Evolutionary conservation across 2,329 filamentous ascomycete genomes (phyloP).

Genomic region (Botrytis byssoidea): DNA sequence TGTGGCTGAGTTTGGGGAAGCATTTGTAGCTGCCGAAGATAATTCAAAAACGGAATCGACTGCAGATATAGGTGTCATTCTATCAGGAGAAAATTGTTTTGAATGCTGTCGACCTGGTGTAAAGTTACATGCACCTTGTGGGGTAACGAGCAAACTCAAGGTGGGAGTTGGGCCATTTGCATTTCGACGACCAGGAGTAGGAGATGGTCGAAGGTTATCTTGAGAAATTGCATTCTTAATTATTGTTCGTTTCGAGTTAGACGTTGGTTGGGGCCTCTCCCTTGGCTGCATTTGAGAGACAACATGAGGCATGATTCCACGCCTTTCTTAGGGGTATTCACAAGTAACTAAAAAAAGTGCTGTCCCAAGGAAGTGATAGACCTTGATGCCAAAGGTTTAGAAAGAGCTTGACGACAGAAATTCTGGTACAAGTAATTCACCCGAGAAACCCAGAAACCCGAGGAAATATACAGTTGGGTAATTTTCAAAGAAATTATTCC

Average conservation of each 20-base stretch:
- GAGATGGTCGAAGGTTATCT: background rate
- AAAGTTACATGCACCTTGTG: slow-evolving; percentile 28
- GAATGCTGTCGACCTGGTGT: slow-evolving; percentile 24
- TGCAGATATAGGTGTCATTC: slow-evolving; percentile 27
- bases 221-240: background rate
- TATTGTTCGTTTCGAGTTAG: background rate
- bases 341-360: background rate
- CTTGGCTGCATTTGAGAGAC: slow-evolving; percentile 15
- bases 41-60: slow-evolving; percentile 35
- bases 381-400: background rate
- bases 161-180: slow-evolving; percentile 11
- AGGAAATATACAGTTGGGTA: background rate
- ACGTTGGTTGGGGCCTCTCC: slow-evolving; percentile 1
- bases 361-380: background rate
- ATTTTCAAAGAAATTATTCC: background rate
- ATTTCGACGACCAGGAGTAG: slow-evolving; percentile 5
- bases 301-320: slow-evolving; percentile 18
- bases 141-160: slow-evolving; percentile 26
- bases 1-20: slow-evolving; percentile 27
- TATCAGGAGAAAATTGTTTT: slow-evolving; percentile 27
- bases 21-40: slow-evolving; percentile 19
- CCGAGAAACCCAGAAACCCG: background rate
- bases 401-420: background rate
- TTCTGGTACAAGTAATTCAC: slow-evolving; percentile 1
- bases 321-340: background rate